Base-by-base conservation (phyloP, 2,329 filamentous ascomycete genomes). In the Arthrobotrys conoides region DNA sequence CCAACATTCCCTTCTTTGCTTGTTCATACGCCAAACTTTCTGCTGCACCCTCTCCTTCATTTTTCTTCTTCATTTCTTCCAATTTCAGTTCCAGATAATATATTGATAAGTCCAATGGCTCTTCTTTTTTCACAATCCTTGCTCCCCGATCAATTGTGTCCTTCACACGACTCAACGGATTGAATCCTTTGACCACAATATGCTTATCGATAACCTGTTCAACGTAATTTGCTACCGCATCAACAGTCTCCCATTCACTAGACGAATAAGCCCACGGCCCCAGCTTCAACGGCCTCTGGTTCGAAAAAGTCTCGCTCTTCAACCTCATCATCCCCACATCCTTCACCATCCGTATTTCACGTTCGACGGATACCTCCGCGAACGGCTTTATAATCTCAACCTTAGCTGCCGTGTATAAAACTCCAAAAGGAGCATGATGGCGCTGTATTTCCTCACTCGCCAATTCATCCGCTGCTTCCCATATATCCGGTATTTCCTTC, bases 241-340 rank as follows among this genome's bases (percentile, higher is more conserved):
- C 53, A 4, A 77, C 67, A 22, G 46, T 1, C 10, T 27, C 20
- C 63, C 73, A 77, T 3, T 77, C 53, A 16, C n/a, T 30, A 20
- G 57, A 9, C 10, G 14, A 8, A 49, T 77, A 77, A 14, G 22
- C 41, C 73, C 73, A 77, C 30, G 73, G 73, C n/a, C 61, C 53
- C 9, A 71, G 22, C 38, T 71, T 71, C 24, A 77, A 18, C 2
- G 61, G 41, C n/a, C 33, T 10, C 20, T 48, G 64, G 22, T 64
- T 67, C 10, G 3, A 3, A 5, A 68, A 57, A 16, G 33, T 30
- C 61, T 71, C 53, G 0, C 41, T 55, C 9, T 63, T 27, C 12
- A 5, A 20, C 20, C 30, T 36, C 38, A 27, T n/a, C 10, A 10
- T 51, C 12, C 49, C 53, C 16, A 10, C 16, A 55, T 77, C 73